These are phyloP conservation scores for Phytophthora pini DNA, from an alignment of 352 stramenopile species.

Conservation along the genomic window DNA sequence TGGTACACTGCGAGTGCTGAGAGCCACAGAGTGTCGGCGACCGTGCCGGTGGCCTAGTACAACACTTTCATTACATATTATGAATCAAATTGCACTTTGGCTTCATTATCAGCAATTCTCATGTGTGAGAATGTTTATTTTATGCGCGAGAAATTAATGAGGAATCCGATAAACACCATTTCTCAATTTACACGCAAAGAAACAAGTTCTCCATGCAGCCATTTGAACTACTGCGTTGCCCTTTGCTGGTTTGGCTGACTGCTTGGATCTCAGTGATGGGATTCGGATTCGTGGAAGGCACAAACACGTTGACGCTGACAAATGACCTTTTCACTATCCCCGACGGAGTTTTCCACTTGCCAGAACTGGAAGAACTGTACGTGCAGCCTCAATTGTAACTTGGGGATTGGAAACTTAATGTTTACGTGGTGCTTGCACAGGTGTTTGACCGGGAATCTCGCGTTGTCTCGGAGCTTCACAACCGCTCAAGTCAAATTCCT, in stretches of 20 bases:
- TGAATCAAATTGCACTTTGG: neutral
- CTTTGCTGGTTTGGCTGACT: neutral
- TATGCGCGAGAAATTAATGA: too few species aligned
- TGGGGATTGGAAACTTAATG: neutral
- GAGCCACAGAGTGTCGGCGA: conserved; percentile 1
- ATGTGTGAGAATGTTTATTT: neutral
- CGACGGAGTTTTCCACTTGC: neutral
- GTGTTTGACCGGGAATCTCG: neutral
- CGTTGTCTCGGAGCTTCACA: neutral
- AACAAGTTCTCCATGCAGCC: too few species aligned
- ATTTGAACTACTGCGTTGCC: neutral
- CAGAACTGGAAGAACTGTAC: neutral
- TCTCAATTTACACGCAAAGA: neutral
- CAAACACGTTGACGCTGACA: neutral
- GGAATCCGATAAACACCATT: neutral
- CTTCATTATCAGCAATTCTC: neutral
- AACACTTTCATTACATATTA: neutral
- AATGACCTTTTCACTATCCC: neutral
- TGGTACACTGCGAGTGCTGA: conserved; percentile 22
- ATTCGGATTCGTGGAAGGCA: neutral
- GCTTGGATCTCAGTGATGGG: neutral
- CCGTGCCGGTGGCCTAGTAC: neutral
- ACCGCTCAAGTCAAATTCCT: neutral
- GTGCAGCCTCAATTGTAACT: neutral
- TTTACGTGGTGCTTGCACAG: neutral